phyloP scores from a whole-genome alignment of 352 stramenopile species.

The Globisporangium cystogenes region DNA sequence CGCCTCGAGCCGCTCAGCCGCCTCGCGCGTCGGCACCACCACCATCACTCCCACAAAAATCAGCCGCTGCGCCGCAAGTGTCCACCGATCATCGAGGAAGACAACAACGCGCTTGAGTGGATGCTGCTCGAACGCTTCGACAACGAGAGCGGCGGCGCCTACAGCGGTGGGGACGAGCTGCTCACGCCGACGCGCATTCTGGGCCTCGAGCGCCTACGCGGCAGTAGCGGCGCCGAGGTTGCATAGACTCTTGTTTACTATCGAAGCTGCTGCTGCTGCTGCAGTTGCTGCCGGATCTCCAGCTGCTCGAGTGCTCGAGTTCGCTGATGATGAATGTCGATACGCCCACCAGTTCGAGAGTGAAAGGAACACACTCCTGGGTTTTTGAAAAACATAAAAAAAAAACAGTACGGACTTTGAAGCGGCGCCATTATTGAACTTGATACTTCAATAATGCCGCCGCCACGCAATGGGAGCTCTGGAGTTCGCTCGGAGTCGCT shows the following conservation, averaged over 20 bases:
- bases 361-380: too few relatives aligned
- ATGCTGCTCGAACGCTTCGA: slow-evolving; percentile 7
- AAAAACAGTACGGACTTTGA: too few relatives aligned
- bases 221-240: not conserved
- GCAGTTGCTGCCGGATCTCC: too few relatives aligned
- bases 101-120: slow-evolving; percentile 11
- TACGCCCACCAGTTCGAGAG: too few relatives aligned
- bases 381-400: too few relatives aligned
- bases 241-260: too few relatives aligned
- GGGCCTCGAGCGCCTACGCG: not conserved
- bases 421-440: too few relatives aligned
- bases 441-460: too few relatives aligned
- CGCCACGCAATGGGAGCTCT: too few relatives aligned
- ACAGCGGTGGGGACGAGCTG: not conserved
- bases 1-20: slow-evolving; percentile 6
- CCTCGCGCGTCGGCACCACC: not conserved
- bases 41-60: not conserved
- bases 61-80: slow-evolving; percentile 2
- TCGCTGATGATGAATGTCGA: too few relatives aligned
- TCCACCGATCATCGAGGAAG: slow-evolving; percentile 11
- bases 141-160: not conserved
- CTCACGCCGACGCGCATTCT: not conserved
- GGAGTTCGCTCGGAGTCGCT: slow-evolving; percentile 34
- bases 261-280: too few relatives aligned
- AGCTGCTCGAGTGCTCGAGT: too few relatives aligned